These are phyloP conservation scores for Odonthalia washingtoniensis DNA, from an alignment of 31 red algal species.

Conservation along the genomic window DNA sequence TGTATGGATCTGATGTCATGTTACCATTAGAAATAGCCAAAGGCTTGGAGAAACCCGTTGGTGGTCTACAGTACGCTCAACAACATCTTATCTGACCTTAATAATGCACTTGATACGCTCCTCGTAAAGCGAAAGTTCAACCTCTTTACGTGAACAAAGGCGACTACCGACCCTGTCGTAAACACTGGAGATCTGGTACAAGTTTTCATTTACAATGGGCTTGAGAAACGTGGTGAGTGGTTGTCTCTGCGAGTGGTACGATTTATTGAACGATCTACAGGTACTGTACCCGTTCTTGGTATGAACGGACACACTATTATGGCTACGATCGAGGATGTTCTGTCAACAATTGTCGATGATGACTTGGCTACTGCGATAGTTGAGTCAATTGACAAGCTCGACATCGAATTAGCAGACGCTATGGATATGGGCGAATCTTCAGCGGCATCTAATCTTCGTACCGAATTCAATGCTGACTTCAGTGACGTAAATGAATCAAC, in stretches of 20 bases:
- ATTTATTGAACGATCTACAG: not conserved
- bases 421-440: too few relatives aligned
- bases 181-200: not conserved
- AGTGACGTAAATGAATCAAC: too few relatives aligned
- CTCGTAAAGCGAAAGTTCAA: not conserved
- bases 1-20: slow-evolving; percentile 15
- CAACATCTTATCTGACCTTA: not conserved
- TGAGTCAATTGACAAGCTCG: slow-evolving; percentile 1
- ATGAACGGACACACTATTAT: not conserved
- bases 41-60: not conserved
- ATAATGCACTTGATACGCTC: not conserved
- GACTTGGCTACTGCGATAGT: too few relatives aligned
- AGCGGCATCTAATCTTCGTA: too few relatives aligned
- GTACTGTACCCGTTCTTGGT: not conserved
- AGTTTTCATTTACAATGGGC: not conserved
- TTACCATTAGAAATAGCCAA: slow-evolving; percentile 26
- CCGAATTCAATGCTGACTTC: too few relatives aligned
- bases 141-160: not conserved
- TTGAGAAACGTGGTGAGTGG: slow-evolving; percentile 2
- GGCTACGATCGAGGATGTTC: not conserved
- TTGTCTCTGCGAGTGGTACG: not conserved
- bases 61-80: not conserved
- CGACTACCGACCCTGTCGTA: not conserved
- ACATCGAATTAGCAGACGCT: too few relatives aligned
- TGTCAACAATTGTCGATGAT: not conserved